phyloP scores from a whole-genome alignment of 495 filamentous ascomycete genomes.

The Jackrogersella minutella region DNA sequence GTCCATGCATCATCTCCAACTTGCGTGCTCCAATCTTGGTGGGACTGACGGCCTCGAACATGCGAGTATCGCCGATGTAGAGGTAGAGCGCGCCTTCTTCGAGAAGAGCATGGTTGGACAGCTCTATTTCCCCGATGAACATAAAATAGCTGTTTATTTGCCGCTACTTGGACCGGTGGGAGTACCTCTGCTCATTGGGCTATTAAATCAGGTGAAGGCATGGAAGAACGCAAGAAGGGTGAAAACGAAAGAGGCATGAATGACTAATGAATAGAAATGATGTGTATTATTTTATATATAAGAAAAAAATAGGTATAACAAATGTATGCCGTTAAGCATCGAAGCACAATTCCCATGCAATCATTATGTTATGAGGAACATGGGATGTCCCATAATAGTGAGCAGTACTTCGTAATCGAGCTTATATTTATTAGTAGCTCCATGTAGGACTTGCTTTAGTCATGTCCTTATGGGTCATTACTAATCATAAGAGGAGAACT shows the following conservation, averaged over 20 bases:
- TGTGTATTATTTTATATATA: background rate
- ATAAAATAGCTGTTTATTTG: constrained; percentile 97
- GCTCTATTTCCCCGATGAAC: constrained; percentile 96
- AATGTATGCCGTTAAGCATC: background rate
- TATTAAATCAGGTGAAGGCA: constrained; percentile 78
- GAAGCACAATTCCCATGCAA: background rate
- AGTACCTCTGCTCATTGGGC: constrained; percentile 84
- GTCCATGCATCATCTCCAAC: constrained; percentile 77
- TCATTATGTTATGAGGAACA: background rate
- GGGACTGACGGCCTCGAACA: constrained; percentile 70
- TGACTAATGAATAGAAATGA: background rate
- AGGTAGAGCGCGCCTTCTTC: constrained; percentile 95
- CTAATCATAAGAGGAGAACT: too few relatives aligned
- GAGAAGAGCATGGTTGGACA: constrained; percentile 99
- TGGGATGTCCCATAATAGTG: too few relatives aligned
- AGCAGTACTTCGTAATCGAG: too few relatives aligned
- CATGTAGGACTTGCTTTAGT: too few relatives aligned
- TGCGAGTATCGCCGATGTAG: constrained; percentile 82
- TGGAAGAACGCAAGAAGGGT: constrained; percentile 56
- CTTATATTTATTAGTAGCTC: too few relatives aligned
- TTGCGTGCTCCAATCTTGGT: constrained; percentile 76
- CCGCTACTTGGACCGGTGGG: constrained; percentile 91
- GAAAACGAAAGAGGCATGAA: constrained; percentile 40
- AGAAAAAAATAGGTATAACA: background rate
- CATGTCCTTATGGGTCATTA: too few relatives aligned